Percentiles rank a stretch among this genome's conserved stretches.
phyloP scores from a whole-genome alignment of 495 filamentous ascomycete genomes.

The Pseudotulostoma volvatum region DNA sequence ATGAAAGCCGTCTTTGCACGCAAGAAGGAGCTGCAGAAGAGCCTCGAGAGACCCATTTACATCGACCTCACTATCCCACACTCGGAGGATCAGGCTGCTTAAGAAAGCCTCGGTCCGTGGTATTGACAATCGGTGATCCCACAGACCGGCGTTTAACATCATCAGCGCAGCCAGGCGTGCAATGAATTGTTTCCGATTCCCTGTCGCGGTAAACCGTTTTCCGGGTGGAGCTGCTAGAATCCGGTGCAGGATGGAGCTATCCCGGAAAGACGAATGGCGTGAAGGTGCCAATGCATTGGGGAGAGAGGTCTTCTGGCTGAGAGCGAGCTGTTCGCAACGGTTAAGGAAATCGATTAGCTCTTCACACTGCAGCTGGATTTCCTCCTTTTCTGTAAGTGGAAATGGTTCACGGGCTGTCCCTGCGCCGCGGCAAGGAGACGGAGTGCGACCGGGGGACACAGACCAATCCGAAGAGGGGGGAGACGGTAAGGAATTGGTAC shows the following conservation, averaged over 20 bases:
- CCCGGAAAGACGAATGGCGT: constrained; percentile 15
- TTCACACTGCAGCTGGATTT: constrained; percentile 20
- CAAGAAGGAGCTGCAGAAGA: constrained; percentile 23
- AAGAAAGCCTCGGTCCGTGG: constrained; percentile 17
- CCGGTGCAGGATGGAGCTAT: constrained; percentile 12
- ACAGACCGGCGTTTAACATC: constrained; percentile 24
- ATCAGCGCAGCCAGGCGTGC: constrained; percentile 18
- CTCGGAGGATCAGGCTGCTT: constrained; percentile 12
- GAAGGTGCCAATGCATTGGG: constrained; percentile 3
- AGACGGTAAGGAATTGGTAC: constrained; percentile 9
- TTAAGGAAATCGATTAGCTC: constrained; percentile 24
- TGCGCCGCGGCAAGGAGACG: background rate
- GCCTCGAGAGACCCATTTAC: constrained; percentile 23
- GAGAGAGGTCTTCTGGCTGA: constrained; percentile 12
- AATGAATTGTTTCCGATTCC: constrained; percentile 22
- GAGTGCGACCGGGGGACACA: constrained; percentile 1
- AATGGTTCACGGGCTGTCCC: background rate
- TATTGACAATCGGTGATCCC: constrained; percentile 23
- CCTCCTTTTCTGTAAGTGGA: constrained; percentile 10
- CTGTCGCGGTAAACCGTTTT: constrained; percentile 16
- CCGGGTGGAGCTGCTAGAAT: constrained; percentile 19
- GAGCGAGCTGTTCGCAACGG: constrained; percentile 20
- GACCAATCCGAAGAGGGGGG: constrained; percentile 13
- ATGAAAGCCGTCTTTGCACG: constrained; percentile 17
- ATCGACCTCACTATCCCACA: constrained; percentile 22